Evolutionary conservation across 805 yeast species (phyloP), one percentile per base, ranked within the genome.

Genomic region (Wickerhamomyces tratensis): DNA sequence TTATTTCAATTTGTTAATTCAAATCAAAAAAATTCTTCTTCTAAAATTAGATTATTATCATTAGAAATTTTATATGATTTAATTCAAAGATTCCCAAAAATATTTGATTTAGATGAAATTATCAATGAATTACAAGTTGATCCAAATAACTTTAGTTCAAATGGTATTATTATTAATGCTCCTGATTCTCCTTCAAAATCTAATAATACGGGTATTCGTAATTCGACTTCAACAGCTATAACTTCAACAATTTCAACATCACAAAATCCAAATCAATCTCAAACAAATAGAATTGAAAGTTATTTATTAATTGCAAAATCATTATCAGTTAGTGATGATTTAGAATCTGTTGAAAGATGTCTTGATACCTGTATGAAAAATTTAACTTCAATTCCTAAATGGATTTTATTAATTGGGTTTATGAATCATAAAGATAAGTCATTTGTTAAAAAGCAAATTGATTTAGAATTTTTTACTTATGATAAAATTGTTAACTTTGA

Each of bases 371-470:
- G 12, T 11, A 31, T 31, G 34, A 31, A 31, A 12, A 12, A 31
- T 31, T 12, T 31, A 31, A 12, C 6, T 12, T 31, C 34, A 12
- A 31, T 31, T 5, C 10, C 73, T 37, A 61, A 86, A 36, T 84
- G 93, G 91, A 68, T 75, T 13, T 52, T 81, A 25, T 52, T 84
- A 25, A 65, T 70, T 46, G 91, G 91, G 3, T 57, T 82, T 5
- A 74, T 83, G 69, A 73, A 78, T 40, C 73, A 76, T 51, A 53
- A 61, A 0, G 83, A 82, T 34, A 69, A 71, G 13, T 62, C 67
- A 25, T 73, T 76, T 43, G 63, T 84, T 34, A 64, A 69, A 40
- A 65, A 76, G 43, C 81, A 80, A 48, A 62, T 72, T 12, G 69
- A 78, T 4, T 12, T 31, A 11, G 86, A 80, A 49, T 65, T 84